Conservation (phyloP, 1,139 yeast species). For the Kurtzmaniella quercitrusa region DNA sequence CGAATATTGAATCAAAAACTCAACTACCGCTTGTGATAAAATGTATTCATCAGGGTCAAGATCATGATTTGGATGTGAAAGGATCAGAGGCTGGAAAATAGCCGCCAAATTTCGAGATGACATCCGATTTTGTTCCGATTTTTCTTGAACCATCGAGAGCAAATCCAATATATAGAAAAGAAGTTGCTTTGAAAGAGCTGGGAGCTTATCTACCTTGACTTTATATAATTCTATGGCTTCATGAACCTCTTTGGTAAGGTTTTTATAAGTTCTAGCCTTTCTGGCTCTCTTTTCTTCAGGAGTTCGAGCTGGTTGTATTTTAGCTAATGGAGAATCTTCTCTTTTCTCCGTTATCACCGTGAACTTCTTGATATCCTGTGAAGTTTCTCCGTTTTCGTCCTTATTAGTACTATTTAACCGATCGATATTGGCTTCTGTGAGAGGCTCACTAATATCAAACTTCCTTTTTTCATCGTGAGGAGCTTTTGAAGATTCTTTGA, state of each 20-base stretch:
- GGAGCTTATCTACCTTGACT: slow-evolving; percentile 58
- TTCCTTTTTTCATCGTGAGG: background rate
- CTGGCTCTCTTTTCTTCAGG: slow-evolving; percentile 15
- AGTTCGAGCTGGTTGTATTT: background rate
- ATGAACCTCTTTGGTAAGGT: slow-evolving; percentile 56
- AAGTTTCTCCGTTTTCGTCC: slow-evolving; percentile 1
- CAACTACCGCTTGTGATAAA: slow-evolving; percentile 79
- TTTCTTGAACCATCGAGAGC: slow-evolving; percentile 79
- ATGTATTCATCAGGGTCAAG: slow-evolving; percentile 90
- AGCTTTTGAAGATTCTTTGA: background rate
- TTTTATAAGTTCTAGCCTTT: slow-evolving; percentile 35
- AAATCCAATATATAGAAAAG: slow-evolving; percentile 86
- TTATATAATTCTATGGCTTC: slow-evolving; percentile 73
- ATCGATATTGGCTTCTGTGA: slow-evolving; percentile 30
- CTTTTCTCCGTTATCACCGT: background rate
- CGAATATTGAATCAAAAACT: slow-evolving; percentile 83
- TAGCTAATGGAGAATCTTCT: background rate
- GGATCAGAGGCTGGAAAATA: slow-evolving; percentile 89
- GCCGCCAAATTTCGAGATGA: slow-evolving; percentile 92
- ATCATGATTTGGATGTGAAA: slow-evolving; percentile 90
- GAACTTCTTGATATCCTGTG: background rate
- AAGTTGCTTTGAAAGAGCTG: slow-evolving; percentile 70
- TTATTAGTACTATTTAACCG: slow-evolving; percentile 15
- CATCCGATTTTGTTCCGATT: slow-evolving; percentile 79
- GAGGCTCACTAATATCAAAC: slow-evolving; percentile 17